Percentiles rank a stretch among this genome's conserved stretches.
Conservation (phyloP, 2,329 filamentous ascomycete genomes). For the Colletotrichum spaethianum region DNA sequence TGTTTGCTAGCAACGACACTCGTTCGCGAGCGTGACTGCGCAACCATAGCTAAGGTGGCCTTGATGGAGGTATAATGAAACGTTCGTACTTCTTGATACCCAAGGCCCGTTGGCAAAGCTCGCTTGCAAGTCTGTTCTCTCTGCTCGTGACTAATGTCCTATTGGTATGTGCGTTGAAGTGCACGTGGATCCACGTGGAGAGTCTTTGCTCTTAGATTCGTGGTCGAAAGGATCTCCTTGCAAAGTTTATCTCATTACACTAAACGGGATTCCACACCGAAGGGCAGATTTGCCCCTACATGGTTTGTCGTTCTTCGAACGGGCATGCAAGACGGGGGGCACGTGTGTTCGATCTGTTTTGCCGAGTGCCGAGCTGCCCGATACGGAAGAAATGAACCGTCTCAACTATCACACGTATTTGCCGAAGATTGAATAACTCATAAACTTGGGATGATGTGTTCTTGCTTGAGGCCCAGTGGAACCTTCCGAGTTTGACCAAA, state of each 20-base stretch:
- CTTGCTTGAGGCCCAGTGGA: not conserved
- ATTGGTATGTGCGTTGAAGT: not conserved
- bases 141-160: no score
- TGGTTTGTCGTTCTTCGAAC: not conserved
- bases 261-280: not conserved
- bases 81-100: no score
- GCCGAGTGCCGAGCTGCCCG: not conserved
- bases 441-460: not conserved
- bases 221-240: not conserved
- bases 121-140: no score
- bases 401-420: not conserved
- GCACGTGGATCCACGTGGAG: conserved; percentile 34
- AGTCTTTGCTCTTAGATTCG: conserved; percentile 16
- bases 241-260: not conserved
- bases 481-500: not conserved
- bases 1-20: not conserved
- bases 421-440: not conserved
- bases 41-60: not conserved
- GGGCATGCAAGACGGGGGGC: not conserved
- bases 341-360: not conserved
- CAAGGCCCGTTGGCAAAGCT: not conserved
- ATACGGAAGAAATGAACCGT: not conserved
- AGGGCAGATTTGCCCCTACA: not conserved
- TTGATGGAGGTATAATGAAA: not conserved
- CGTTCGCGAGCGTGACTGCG: not conserved